Evolutionary conservation across 1,284 basidiomycete species (phyloP).

Genomic region (Cerioporus squamosus): DNA sequence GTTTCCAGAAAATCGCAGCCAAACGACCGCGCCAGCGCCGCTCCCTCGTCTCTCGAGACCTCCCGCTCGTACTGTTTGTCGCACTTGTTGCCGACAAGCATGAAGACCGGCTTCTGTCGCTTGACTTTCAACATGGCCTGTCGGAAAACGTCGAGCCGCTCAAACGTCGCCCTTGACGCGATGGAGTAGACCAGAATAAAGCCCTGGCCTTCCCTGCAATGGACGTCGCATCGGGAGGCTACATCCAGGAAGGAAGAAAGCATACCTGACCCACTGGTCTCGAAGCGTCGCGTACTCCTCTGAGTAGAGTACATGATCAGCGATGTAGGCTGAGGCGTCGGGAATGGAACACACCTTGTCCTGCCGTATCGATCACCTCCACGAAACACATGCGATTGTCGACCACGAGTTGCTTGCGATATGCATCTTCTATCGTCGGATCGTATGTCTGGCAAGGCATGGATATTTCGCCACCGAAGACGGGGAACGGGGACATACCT

Average conservation of each 20-base stretch:
- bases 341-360: conserved; percentile 72
- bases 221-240: conserved; percentile 15
- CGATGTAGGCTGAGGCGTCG: conserved; percentile 15
- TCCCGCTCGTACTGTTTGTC: conserved; percentile 88
- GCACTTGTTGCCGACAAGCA: conserved; percentile 92
- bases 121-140: conserved; percentile 95
- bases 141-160: conserved; percentile 93
- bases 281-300: conserved; percentile 97
- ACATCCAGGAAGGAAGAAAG: conserved; percentile 1
- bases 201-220: conserved; percentile 91
- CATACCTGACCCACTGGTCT: conserved; percentile 98
- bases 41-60: conserved; percentile 89
- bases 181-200: conserved; percentile 99
- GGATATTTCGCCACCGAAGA: neutral
- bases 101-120: conserved; percentile 83
- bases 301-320: conserved; percentile 37
- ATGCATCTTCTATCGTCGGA: conserved; percentile 95
- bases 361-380: conserved; percentile 93
- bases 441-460: conserved; percentile 69
- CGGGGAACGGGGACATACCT: conserved; percentile 15
- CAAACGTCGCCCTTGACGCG: conserved; percentile 92
- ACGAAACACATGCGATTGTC: conserved; percentile 92
- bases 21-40: conserved; percentile 82
- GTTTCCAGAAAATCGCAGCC: conserved; percentile 98
- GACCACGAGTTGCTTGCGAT: conserved; percentile 90